These are phyloP conservation scores for Fusarium transvaalense DNA, from an alignment of 2,329 filamentous ascomycete genomes.

Conservation along the genomic window DNA sequence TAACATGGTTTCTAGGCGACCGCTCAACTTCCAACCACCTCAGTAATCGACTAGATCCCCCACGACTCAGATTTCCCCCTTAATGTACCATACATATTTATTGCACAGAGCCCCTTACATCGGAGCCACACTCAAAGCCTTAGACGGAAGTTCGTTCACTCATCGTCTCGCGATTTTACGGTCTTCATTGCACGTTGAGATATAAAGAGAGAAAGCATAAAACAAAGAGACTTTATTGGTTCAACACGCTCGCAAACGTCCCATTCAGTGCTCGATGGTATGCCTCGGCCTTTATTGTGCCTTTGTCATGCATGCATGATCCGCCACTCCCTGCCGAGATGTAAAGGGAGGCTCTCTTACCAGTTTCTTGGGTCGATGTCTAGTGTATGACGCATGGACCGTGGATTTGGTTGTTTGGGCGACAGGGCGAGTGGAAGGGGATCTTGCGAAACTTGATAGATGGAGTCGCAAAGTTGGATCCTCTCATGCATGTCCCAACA, in stretches of 20 bases:
- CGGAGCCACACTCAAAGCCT: slow-evolving; percentile 36
- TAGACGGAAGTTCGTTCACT: slow-evolving; percentile 36
- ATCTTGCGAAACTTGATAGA: slow-evolving; percentile 10
- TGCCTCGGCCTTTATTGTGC: slow-evolving; percentile 14
- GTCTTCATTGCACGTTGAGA: slow-evolving; percentile 48
- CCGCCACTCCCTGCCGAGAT: slow-evolving; percentile 10
- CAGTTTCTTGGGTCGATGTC: slow-evolving; percentile 18
- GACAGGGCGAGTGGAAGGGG: slow-evolving; percentile 15
- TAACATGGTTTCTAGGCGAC: slow-evolving; percentile 68
- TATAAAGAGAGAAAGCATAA: slow-evolving; percentile 46
- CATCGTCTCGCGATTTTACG: slow-evolving; percentile 48
- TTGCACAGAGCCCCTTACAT: slow-evolving; percentile 38
- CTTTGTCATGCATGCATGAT: slow-evolving; percentile 7
- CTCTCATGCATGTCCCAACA: slow-evolving; percentile 13
- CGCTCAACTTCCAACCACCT: slow-evolving; percentile 85
- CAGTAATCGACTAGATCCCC: slow-evolving; percentile 54
- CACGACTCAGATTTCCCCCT: slow-evolving; percentile 39
- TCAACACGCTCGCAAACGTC: slow-evolving; percentile 41
- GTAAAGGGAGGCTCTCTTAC: slow-evolving; percentile 11
- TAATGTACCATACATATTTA: slow-evolving; percentile 50
- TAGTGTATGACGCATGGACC: slow-evolving; percentile 35
- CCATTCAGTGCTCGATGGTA: slow-evolving; percentile 39
- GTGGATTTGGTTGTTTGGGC: slow-evolving; percentile 15
- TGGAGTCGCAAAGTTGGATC: slow-evolving; percentile 36
- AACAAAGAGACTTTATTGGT: slow-evolving; percentile 43